Conservation (phyloP, 495 filamentous ascomycete species). For the Sabuloglossum arenarium region DNA sequence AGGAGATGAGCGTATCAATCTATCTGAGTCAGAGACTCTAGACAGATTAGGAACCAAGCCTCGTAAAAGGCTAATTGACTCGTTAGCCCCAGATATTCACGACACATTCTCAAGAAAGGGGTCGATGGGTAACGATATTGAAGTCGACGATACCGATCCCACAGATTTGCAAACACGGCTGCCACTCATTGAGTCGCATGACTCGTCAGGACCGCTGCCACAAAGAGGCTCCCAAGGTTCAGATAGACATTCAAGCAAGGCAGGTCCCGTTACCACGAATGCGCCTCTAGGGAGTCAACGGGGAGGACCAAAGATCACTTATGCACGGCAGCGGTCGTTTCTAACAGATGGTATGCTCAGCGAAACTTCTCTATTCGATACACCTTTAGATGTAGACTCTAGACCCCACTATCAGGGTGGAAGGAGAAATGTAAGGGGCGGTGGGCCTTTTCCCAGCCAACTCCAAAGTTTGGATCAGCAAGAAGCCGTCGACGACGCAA, state of each 20-base stretch:
- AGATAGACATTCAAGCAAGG: neutral
- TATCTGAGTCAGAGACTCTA: neutral
- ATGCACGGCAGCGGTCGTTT: slow-evolving; percentile 40
- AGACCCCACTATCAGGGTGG: slow-evolving; percentile 1
- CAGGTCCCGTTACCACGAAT: neutral
- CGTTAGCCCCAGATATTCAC: neutral
- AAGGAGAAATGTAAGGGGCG: slow-evolving; percentile 12
- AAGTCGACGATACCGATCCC: neutral
- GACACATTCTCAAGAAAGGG: neutral
- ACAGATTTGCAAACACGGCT: neutral
- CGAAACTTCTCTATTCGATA: slow-evolving; percentile 9
- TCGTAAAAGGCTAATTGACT: neutral
- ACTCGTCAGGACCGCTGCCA: neutral
- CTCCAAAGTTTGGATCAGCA: neutral
- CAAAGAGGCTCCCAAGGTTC: neutral
- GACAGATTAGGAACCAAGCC: neutral
- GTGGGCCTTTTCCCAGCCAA: slow-evolving; percentile 8
- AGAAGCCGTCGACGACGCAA: slow-evolving; percentile 31
- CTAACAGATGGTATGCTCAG: slow-evolving; percentile 25
- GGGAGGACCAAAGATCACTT: slow-evolving; percentile 30
- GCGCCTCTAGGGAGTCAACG: slow-evolving; percentile 5
- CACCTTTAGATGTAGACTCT: neutral
- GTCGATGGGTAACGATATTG: neutral
- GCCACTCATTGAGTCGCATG: neutral
- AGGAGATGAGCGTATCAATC: neutral